Evolutionary conservation across 2,329 filamentous ascomycete species (phyloP).

Genomic region (Aspergillus amoenus): DNA sequence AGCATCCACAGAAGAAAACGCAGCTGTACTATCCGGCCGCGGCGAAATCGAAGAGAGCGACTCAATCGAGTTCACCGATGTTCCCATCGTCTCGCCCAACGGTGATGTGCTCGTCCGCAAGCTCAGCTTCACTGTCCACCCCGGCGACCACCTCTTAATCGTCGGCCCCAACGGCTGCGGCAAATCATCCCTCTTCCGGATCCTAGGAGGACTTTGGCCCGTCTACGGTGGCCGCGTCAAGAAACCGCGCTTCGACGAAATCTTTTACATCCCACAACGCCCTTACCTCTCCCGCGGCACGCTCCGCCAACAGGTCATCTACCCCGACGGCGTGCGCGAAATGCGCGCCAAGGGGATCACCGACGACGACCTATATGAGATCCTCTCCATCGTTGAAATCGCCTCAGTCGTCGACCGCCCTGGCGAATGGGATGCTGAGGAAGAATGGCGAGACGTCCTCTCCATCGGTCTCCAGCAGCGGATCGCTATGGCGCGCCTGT

Average conservation of each 20-base stretch:
- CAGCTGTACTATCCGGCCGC: constrained; percentile 76
- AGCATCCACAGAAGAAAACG: constrained; percentile 76
- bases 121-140: constrained; percentile 81
- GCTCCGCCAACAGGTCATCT: constrained; percentile 94
- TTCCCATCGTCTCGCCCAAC: constrained; percentile 95
- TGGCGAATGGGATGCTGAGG: constrained; percentile 86
- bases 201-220: constrained; percentile 93
- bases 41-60: constrained; percentile 79
- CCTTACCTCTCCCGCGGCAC: constrained; percentile 90
- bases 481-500: constrained; percentile 91
- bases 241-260: constrained; percentile 87
- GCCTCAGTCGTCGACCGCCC: constrained; percentile 78
- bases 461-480: constrained; percentile 92
- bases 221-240: constrained; percentile 93
- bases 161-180: constrained; percentile 97
- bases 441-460: constrained; percentile 93
- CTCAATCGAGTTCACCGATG: constrained; percentile 80
- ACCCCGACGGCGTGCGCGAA: constrained; percentile 82
- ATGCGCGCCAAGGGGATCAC: constrained; percentile 84
- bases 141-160: constrained; percentile 87
- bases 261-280: constrained; percentile 97
- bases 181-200: constrained; percentile 93
- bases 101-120: constrained; percentile 86
- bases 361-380: constrained; percentile 73
- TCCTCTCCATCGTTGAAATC: constrained; percentile 78